These are phyloP conservation scores for Erodium chrysanthum DNA, from an alignment of 441 rosid species.

Conservation along the genomic window DNA sequence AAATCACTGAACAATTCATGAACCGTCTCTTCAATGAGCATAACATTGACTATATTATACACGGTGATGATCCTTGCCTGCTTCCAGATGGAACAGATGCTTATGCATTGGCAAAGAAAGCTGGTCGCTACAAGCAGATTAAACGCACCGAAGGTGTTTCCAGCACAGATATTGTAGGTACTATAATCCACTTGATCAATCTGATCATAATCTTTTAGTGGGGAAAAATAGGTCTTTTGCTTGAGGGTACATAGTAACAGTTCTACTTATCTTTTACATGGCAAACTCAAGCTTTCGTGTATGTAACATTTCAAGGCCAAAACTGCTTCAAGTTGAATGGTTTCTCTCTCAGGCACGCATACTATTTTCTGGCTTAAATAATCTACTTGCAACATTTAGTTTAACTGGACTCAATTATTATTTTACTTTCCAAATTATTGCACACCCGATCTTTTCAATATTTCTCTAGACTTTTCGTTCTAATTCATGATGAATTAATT, in stretches of 20 bases:
- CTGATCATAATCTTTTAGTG: background rate
- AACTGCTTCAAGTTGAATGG: background rate
- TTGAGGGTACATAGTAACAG: background rate
- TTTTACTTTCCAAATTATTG: background rate
- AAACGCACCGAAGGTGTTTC: slow-evolving; percentile 59
- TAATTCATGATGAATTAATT: slow-evolving; percentile 1
- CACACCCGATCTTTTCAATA: too few relatives aligned
- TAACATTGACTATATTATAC: slow-evolving; percentile 81
- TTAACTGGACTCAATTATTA: background rate
- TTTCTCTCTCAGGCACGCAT: background rate
- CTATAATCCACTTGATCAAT: slow-evolving; percentile 19
- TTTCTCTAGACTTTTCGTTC: background rate
- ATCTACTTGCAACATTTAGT: background rate
- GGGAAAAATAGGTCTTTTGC: background rate
- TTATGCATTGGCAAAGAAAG: slow-evolving; percentile 80
- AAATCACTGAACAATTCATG: slow-evolving; percentile 85
- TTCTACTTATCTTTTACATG: background rate
- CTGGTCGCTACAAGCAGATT: slow-evolving; percentile 90
- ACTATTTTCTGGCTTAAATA: background rate
- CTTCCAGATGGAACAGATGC: slow-evolving; percentile 98
- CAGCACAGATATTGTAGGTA: slow-evolving; percentile 23
- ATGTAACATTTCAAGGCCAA: background rate
- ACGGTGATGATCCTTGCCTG: slow-evolving; percentile 92
- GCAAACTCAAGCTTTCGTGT: background rate
- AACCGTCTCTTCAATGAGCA: slow-evolving; percentile 66